These are phyloP conservation scores for Hypoxylon sp. DNA, from an alignment of 2,329 filamentous ascomycete species.

Conservation along the genomic window DNA sequence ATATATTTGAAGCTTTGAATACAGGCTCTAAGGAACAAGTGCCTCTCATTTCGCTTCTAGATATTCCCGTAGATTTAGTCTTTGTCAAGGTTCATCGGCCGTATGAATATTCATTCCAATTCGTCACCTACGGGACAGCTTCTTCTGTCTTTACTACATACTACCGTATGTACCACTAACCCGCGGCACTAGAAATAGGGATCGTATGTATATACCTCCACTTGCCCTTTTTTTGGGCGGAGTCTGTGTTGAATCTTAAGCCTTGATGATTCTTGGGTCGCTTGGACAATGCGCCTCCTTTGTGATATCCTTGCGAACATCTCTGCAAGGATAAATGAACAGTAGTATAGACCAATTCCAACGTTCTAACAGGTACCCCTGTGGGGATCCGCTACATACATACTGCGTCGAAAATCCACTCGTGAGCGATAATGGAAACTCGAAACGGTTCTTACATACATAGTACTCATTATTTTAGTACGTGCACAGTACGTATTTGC, in stretches of 20 bases:
- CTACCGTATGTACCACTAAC: neutral
- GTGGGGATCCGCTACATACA: slow-evolving; percentile 10
- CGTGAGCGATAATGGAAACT: slow-evolving; percentile 31
- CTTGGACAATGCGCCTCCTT: slow-evolving; percentile 16
- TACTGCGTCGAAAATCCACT: slow-evolving; percentile 7
- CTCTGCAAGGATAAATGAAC: slow-evolving; percentile 6
- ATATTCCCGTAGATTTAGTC: slow-evolving; percentile 16
- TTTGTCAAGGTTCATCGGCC: slow-evolving; percentile 11
- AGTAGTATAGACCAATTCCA: neutral
- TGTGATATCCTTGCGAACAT: slow-evolving; percentile 21
- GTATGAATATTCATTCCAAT: slow-evolving; percentile 8
- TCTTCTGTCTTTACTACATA: slow-evolving; percentile 3
- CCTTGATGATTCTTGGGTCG: slow-evolving; percentile 9
- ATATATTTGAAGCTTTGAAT: neutral
- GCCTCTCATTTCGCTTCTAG: slow-evolving; percentile 13
- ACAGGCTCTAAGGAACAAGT: neutral
- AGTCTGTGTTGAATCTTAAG: slow-evolving; percentile 11
- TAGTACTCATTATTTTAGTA: slow-evolving; percentile 3
- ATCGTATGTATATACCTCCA: slow-evolving; percentile 8
- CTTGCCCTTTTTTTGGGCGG: slow-evolving; percentile 12
- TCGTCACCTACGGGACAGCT: slow-evolving; percentile 13
- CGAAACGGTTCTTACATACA: slow-evolving; percentile 34
- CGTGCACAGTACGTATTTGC: neutral
- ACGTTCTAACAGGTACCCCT: slow-evolving; percentile 26
- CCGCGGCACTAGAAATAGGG: slow-evolving; percentile 18